phyloP scores from a whole-genome alignment of 1,139 yeast species.

The Kodamaea sp. region DNA sequence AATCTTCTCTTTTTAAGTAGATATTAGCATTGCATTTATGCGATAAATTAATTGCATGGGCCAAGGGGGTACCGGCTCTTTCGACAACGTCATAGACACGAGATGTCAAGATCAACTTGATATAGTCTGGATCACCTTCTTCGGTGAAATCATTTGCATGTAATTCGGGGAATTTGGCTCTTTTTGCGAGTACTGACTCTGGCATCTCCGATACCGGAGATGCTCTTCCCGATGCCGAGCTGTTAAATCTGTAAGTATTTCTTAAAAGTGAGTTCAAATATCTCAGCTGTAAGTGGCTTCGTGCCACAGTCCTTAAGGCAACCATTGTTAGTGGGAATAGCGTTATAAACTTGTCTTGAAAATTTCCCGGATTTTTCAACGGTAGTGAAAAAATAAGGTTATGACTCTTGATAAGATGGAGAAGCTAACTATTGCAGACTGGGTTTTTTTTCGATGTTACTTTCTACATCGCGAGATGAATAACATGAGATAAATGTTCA shows the following conservation, averaged over 20 bases:
- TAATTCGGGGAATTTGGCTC: conserved; percentile 44
- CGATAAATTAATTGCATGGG: conserved; percentile 71
- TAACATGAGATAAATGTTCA: too few relatives aligned
- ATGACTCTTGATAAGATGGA: too few relatives aligned
- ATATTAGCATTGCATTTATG: conserved; percentile 71
- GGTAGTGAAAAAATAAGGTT: too few relatives aligned
- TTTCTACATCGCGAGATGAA: too few relatives aligned
- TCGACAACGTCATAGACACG: conserved; percentile 92
- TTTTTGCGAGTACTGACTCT: neutral
- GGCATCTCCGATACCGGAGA: neutral
- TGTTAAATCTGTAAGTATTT: neutral
- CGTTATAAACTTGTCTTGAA: neutral
- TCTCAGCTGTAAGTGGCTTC: neutral
- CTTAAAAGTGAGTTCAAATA: neutral
- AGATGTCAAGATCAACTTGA: conserved; percentile 83
- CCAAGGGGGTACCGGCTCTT: conserved; percentile 72
- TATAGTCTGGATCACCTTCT: conserved; percentile 84
- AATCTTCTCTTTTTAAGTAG: conserved; percentile 82
- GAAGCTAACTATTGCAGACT: too few relatives aligned
- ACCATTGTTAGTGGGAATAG: neutral
- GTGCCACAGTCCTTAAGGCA: neutral
- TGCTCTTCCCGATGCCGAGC: neutral
- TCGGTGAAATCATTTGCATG: conserved; percentile 48
- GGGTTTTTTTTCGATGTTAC: too few relatives aligned
- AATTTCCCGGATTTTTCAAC: neutral